phyloP scores from a whole-genome alignment of 768 basidiomycete species.

The Boletus pseudopeckii region DNA sequence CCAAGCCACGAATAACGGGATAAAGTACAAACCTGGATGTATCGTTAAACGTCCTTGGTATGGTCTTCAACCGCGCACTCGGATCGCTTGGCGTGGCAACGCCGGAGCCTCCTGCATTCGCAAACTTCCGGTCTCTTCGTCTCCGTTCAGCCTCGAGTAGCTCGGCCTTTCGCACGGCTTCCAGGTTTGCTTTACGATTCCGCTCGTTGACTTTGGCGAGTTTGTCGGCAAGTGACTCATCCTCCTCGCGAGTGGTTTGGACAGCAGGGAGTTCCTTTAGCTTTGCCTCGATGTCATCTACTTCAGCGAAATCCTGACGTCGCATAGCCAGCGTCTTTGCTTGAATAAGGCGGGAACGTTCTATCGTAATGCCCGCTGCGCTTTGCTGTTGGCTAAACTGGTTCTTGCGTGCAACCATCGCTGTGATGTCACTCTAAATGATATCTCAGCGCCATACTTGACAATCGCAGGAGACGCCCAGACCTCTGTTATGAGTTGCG shows the following conservation, averaged over 20 bases:
- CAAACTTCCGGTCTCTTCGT: slow-evolving; percentile 61
- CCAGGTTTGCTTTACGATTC: slow-evolving; percentile 81
- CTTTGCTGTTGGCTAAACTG: slow-evolving; percentile 36
- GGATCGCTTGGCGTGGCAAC: slow-evolving; percentile 50
- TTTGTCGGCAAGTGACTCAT: slow-evolving; percentile 40
- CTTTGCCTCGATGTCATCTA: slow-evolving; percentile 57
- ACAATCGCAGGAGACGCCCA: slow-evolving; percentile 9
- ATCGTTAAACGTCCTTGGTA: slow-evolving; percentile 54
- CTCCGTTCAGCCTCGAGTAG: slow-evolving; percentile 65
- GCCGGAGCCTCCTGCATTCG: slow-evolving; percentile 36
- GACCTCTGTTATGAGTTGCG: slow-evolving; percentile 79
- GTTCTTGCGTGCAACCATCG: slow-evolving; percentile 71
- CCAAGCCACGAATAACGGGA: slow-evolving; percentile 7
- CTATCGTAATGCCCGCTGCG: slow-evolving; percentile 40
- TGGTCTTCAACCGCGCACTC: slow-evolving; percentile 64
- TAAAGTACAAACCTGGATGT: slow-evolving; percentile 54
- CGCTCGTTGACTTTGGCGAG: slow-evolving; percentile 85
- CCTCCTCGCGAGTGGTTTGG: slow-evolving; percentile 23
- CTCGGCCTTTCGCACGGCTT: slow-evolving; percentile 77
- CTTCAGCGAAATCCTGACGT: slow-evolving; percentile 66
- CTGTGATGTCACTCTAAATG: slow-evolving; percentile 71
- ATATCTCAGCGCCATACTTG: slow-evolving; percentile 6
- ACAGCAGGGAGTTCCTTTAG: slow-evolving; percentile 48
- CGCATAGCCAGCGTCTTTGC: slow-evolving; percentile 71
- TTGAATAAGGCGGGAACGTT: slow-evolving; percentile 65